A percentile compares a stretch with the other conserved stretches of the same genome.
Evolutionary conservation across 768 basidiomycete genomes (phyloP).

Genomic region (Boletus rex-veris): DNA sequence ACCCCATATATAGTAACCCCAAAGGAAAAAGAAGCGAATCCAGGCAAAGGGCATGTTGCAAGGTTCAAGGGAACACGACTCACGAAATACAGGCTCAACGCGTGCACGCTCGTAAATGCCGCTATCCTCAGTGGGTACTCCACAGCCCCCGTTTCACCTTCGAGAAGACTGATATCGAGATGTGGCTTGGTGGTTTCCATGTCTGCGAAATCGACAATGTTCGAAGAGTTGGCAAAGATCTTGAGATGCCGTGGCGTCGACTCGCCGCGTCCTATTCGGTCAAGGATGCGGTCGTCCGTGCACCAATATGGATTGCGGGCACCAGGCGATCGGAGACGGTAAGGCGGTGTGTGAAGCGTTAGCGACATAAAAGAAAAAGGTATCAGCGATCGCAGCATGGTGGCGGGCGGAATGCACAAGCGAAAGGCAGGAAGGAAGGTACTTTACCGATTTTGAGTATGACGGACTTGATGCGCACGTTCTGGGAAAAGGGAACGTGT

Average conservation of each 20-base stretch:
- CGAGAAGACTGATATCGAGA: slow-evolving; percentile 63
- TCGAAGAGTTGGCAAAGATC: slow-evolving; percentile 69
- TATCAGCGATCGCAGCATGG: slow-evolving; percentile 10
- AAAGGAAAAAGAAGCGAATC: slow-evolving; percentile 10
- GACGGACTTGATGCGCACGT: slow-evolving; percentile 71
- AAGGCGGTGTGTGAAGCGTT: slow-evolving; percentile 5
- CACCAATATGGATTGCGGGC: slow-evolving; percentile 1
- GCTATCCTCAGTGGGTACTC: slow-evolving; percentile 79
- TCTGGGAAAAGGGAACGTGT: slow-evolving; percentile 77
- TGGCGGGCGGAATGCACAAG: slow-evolving; percentile 9
- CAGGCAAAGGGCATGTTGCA: slow-evolving; percentile 17
- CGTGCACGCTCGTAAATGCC: slow-evolving; percentile 71
- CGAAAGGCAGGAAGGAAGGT: not conserved
- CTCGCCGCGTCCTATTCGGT: slow-evolving; percentile 64
- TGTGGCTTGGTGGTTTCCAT: slow-evolving; percentile 68
- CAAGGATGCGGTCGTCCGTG: slow-evolving; percentile 1
- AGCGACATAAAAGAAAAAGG: slow-evolving; percentile 1
- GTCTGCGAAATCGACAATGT: slow-evolving; percentile 75
- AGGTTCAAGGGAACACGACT: slow-evolving; percentile 31
- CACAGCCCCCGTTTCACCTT: slow-evolving; percentile 63
- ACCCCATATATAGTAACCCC: slow-evolving; percentile 21
- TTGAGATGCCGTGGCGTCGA: slow-evolving; percentile 70
- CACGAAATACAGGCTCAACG: slow-evolving; percentile 78
- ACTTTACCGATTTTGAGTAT: slow-evolving; percentile 70
- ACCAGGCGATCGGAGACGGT: not conserved